A percentile compares a stretch with the other conserved stretches of the same genome.
These are phyloP conservation scores for Zymoseptoria crescenta DNA, from an alignment of 2,329 filamentous ascomycete genomes.

Conservation along the genomic window DNA sequence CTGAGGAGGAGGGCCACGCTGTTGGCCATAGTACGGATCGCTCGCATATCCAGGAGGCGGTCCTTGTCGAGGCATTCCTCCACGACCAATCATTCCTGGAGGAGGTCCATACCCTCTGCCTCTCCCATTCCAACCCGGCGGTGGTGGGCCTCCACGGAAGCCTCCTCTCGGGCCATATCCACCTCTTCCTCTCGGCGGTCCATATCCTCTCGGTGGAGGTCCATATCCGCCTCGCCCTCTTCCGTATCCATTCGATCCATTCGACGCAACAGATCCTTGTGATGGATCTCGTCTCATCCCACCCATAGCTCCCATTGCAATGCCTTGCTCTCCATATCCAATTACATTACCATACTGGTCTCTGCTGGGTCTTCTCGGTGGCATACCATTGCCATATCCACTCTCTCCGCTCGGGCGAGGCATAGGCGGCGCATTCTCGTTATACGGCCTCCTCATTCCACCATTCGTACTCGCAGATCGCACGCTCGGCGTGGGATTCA, in stretches of 20 bases:
- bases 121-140: constrained; percentile 29
- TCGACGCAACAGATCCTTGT: constrained; percentile 38
- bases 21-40: constrained; percentile 18
- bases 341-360: constrained; percentile 60
- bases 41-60: constrained; percentile 24
- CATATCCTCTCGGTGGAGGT: constrained; percentile 35
- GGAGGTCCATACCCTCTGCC: constrained; percentile 38
- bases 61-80: constrained; percentile 17
- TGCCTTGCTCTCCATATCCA: constrained; percentile 27
- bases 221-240: constrained; percentile 27
- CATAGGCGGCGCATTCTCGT: constrained; percentile 36
- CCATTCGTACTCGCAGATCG: constrained; percentile 30
- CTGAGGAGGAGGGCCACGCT: constrained; percentile 8
- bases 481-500: constrained; percentile 56
- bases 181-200: constrained; percentile 47
- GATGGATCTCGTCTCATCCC: constrained; percentile 43
- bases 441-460: constrained; percentile 28
- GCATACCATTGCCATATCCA: constrained; percentile 27
- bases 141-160: constrained; percentile 34
- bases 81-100: constrained; percentile 25
- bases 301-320: constrained; percentile 15
- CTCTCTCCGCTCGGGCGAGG: constrained; percentile 22
- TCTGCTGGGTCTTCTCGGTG: constrained; percentile 31
- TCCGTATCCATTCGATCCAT: constrained; percentile 27
- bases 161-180: constrained; percentile 36